Evolutionary conservation across 306 rosid species (phyloP).

Genomic region (Pyrus bretschneideri): DNA sequence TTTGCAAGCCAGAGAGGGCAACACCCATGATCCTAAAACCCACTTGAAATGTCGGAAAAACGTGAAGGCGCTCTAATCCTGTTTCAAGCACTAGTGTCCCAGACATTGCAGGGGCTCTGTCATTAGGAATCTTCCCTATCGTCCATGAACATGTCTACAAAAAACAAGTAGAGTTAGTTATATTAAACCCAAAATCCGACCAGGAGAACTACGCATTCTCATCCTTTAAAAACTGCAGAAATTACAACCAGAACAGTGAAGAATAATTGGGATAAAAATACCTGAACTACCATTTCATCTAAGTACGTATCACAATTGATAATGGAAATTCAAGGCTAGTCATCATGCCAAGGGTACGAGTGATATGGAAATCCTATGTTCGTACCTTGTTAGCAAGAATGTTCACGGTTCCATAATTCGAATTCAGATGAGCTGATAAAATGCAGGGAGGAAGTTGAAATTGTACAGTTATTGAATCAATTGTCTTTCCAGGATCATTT

Average conservation of each 20-base stretch:
- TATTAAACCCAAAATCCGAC: slow-evolving; percentile 1
- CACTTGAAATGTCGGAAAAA: slow-evolving; percentile 79
- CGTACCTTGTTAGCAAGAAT: slow-evolving; percentile 73
- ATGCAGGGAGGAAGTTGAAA: slow-evolving; percentile 78
- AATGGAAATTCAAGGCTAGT: not conserved
- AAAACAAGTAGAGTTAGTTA: not conserved
- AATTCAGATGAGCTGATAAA: slow-evolving; percentile 65
- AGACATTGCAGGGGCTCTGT: slow-evolving; percentile 83
- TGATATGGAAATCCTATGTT: not conserved
- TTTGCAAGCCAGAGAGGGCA: slow-evolving; percentile 83
- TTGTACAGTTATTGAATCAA: slow-evolving; percentile 60
- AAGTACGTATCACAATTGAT: not conserved
- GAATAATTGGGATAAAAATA: not conserved
- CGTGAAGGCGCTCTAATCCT: slow-evolving; percentile 74
- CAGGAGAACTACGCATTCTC: not conserved
- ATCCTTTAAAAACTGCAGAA: not conserved
- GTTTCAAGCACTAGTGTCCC: slow-evolving; percentile 76
- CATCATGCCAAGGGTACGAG: not conserved
- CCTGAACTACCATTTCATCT: not conserved
- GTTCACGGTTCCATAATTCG: slow-evolving; percentile 83
- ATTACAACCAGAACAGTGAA: not conserved
- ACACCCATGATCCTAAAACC: slow-evolving; percentile 78
- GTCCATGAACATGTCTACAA: slow-evolving; percentile 83
- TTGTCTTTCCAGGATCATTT: slow-evolving; percentile 83
- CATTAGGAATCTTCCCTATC: slow-evolving; percentile 83